Percentiles rank a stretch among this genome's conserved stretches.
These are phyloP conservation scores for Jasminum sambac DNA, from an alignment of 257 asterid genomes.

Conservation along the genomic window DNA sequence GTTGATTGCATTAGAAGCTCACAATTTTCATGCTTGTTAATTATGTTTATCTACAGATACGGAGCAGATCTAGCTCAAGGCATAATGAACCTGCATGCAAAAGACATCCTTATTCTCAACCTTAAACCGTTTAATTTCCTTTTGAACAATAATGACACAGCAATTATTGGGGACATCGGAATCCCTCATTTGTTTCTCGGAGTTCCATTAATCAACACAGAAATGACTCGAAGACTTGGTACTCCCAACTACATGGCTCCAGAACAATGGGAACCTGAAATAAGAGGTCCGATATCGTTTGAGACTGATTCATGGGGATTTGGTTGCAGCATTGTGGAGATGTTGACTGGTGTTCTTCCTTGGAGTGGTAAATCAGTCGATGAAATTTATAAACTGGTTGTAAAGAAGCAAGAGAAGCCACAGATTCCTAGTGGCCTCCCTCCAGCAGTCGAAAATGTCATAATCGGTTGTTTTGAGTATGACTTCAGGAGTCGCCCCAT, in stretches of 20 bases:
- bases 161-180: conserved; percentile 65
- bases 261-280: conserved; percentile 72
- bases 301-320: conserved; percentile 82
- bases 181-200: conserved; percentile 59
- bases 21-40: not conserved
- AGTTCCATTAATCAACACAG: conserved; percentile 37
- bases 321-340: conserved; percentile 62
- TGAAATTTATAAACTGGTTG: conserved; percentile 48
- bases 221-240: conserved; percentile 45
- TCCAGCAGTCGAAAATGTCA: conserved; percentile 45
- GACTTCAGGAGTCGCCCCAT: conserved; percentile 67
- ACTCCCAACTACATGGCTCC: conserved; percentile 75
- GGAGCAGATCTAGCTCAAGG: conserved; percentile 55
- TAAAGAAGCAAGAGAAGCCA: conserved; percentile 55
- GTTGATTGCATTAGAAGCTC: conserved; percentile 19
- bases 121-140: conserved; percentile 70
- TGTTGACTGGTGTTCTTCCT: conserved; percentile 58
- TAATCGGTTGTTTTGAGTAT: conserved; percentile 60
- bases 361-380: conserved; percentile 56
- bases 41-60: conserved; percentile 35
- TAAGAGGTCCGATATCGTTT: conserved; percentile 60
- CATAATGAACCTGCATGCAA: conserved; percentile 54
- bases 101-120: conserved; percentile 51
- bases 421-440: conserved; percentile 63
- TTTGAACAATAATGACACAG: conserved; percentile 44